Evolutionary conservation across 2,329 filamentous ascomycete species (phyloP).

Genomic region (Tolypocladium sp.): DNA sequence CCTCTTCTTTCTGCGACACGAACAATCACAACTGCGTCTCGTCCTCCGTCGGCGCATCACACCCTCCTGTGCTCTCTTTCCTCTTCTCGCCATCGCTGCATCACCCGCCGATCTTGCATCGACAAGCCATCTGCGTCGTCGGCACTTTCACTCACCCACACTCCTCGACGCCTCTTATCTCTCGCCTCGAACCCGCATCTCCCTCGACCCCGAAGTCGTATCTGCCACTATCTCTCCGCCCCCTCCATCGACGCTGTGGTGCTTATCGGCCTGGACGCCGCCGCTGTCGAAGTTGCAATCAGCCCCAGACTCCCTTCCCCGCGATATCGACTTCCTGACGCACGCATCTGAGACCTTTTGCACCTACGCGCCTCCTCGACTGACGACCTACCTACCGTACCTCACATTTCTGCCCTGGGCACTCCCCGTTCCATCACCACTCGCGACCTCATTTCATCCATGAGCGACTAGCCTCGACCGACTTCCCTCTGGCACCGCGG

Average conservation of each 20-base stretch:
- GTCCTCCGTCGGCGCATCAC: neutral
- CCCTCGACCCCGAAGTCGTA: neutral
- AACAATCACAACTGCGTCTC: neutral
- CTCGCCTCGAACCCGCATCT: neutral
- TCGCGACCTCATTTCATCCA: neutral
- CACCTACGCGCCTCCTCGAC: neutral
- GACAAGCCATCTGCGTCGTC: neutral
- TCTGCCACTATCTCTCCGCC: neutral
- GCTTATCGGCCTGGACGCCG: neutral
- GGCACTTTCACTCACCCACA: neutral
- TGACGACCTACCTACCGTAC: neutral
- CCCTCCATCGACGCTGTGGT: neutral
- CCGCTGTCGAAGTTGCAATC: neutral
- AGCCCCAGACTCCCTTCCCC: neutral
- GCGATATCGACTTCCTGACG: neutral
- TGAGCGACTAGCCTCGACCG: slow-evolving; percentile 1
- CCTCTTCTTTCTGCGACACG: neutral
- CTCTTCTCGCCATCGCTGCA: neutral
- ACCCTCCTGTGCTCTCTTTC: neutral
- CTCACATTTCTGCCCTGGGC: neutral
- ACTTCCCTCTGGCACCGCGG: slow-evolving; percentile 1
- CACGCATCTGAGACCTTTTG: neutral
- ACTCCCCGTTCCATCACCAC: neutral
- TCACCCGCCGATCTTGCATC: neutral
- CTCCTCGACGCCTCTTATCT: neutral